Percentiles rank a stretch among this genome's conserved stretches.
These are phyloP conservation scores for Phytophthora litchii DNA, from an alignment of 352 stramenopile species.

Conservation along the genomic window DNA sequence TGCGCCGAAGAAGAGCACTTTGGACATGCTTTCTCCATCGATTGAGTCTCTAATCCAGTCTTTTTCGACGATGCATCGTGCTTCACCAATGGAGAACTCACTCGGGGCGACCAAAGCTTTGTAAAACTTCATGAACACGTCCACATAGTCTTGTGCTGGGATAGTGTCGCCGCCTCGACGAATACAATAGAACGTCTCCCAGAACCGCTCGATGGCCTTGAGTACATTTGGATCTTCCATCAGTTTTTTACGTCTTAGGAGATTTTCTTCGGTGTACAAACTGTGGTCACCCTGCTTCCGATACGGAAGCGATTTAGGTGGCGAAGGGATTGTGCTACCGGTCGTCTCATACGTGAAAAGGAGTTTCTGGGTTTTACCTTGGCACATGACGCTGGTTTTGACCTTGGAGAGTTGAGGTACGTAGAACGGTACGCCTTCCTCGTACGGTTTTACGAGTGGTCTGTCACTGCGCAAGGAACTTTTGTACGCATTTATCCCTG, in stretches of 20 bases:
- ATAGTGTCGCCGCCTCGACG: conserved; percentile 53
- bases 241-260: conserved; percentile 58
- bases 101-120: conserved; percentile 75
- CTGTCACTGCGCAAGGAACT: conserved; percentile 44
- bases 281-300: conserved; percentile 74
- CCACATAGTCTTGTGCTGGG: conserved; percentile 62
- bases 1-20: conserved; percentile 59
- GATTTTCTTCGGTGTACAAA: conserved; percentile 76
- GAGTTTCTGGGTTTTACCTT: conserved; percentile 50
- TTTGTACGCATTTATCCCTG: conserved; percentile 46
- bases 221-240: conserved; percentile 55
- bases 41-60: conserved; percentile 73
- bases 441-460: conserved; percentile 28
- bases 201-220: conserved; percentile 63
- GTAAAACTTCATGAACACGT: conserved; percentile 87
- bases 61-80: conserved; percentile 73
- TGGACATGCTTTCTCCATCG: conserved; percentile 55
- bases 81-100: conserved; percentile 77
- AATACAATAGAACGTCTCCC: conserved; percentile 72
- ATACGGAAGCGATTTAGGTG: conserved; percentile 49
- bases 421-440: conserved; percentile 59
- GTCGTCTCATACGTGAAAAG: conserved; percentile 57
- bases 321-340: conserved; percentile 6
- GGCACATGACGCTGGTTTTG: conserved; percentile 69
- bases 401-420: conserved; percentile 69